Evolutionary conservation across 768 basidiomycete species (phyloP).

Genomic region (Xerocomus spinulosus): DNA sequence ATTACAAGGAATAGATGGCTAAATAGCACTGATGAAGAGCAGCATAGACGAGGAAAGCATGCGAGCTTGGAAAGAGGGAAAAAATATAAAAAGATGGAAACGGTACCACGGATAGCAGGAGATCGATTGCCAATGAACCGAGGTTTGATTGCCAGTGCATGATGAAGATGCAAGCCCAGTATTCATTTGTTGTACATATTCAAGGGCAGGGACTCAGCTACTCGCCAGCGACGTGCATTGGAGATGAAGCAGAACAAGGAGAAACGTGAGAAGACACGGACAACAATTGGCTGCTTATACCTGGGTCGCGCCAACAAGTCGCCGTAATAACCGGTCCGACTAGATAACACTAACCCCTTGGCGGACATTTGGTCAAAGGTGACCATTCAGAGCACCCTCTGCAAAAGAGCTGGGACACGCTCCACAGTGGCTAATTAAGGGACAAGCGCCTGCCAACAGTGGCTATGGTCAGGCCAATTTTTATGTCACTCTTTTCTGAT

Average conservation of each 20-base stretch:
- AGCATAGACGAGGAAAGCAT: conserved; percentile 4
- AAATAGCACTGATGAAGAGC: conserved; percentile 6
- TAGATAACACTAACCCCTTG: conserved; percentile 4
- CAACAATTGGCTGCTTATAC: conserved; percentile 9
- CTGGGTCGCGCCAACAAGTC: too few species aligned
- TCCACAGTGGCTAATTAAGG: too few species aligned
- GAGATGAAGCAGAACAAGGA: conserved; percentile 9
- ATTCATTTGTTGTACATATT: conserved; percentile 13
- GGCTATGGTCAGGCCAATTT: too few species aligned
- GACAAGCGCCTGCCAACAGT: not conserved
- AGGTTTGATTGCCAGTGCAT: too few species aligned
- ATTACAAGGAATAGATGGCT: conserved; percentile 3
- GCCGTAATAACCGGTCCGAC: conserved; percentile 3
- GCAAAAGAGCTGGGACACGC: not conserved
- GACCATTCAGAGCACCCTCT: conserved; percentile 5
- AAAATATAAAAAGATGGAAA: conserved; percentile 1
- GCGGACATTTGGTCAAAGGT: not conserved
- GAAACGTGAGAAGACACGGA: conserved; percentile 18
- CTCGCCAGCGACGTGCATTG: conserved; percentile 7
- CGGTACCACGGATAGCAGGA: conserved; percentile 10
- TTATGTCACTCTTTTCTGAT: too few species aligned
- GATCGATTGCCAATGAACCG: conserved; percentile 1
- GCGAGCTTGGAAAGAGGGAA: not conserved
- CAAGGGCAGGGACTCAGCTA: conserved; percentile 1
- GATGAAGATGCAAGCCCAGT: conserved; percentile 8